Evolutionary conservation across 2,329 filamentous ascomycete species (phyloP), one percentile per base, ranked within the genome.

Genomic region (Aphanocladium album): DNA sequence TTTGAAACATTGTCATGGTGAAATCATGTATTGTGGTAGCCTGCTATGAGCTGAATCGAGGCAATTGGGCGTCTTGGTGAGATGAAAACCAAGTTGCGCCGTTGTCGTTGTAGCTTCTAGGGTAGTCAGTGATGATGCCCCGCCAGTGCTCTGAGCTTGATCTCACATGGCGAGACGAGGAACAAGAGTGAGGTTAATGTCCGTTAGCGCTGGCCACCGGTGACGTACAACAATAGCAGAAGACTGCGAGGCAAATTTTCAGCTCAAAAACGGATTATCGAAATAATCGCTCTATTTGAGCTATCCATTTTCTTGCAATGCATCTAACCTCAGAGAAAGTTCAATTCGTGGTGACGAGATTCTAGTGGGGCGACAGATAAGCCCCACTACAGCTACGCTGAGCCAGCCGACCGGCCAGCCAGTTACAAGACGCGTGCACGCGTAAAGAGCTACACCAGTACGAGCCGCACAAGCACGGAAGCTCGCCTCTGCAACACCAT

Each of bases 391-490:
- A 45, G 39, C 53, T 47, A n/a, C n/a, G n/a, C n/a, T n/a, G n/a
- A n/a, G n/a, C n/a, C n/a, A n/a, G n/a, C n/a, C n/a, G n/a, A n/a
- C n/a, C n/a, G n/a, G 21, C 21, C 6, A 9, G 16, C 25, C 16
- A 35, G 19, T 14, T 47, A n/a, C 12, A 25, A 45, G 27, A 60
- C 57, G 57, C 49, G 59, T 57, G 27, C 11, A 50, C 53, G 52
- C 52, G 59, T 61, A 51, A 64, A 61, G 52, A 45, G 57, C 53
- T 53, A 62, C 64, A 63, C 66, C 63, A 57, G 64, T 54, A 60
- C 53, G 8, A 53, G 64, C 59, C 62, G 49, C n/a, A 37, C 49
- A 16, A 45, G 35, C 54, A 33, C 14, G 27, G 27, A 47, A 27
- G 12, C 30, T 47, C 25, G 23, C 49, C 54, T 39, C 58, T 37